Conservation (phyloP, 2,329 filamentous ascomycete species). For the Cordyceps cicadae region DNA sequence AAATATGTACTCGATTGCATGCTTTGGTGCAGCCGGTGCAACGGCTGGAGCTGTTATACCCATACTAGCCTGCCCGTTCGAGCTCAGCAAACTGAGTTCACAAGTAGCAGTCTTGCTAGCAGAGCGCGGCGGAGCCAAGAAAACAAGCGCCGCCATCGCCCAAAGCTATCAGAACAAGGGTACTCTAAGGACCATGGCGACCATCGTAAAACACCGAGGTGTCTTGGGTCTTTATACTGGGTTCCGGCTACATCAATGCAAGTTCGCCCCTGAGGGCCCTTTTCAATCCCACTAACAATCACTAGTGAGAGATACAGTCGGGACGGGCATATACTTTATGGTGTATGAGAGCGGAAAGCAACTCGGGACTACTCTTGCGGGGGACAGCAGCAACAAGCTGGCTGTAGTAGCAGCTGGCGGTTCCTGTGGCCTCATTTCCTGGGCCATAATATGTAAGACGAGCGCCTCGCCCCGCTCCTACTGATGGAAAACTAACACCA, state of each 20-base stretch:
- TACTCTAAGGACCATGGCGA: conserved; percentile 66
- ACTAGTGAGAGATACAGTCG: conserved; percentile 70
- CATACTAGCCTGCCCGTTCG: conserved; percentile 75
- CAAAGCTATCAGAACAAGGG: conserved; percentile 71
- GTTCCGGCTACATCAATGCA: conserved; percentile 69
- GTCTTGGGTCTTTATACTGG: conserved; percentile 70
- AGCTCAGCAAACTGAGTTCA: conserved; percentile 81
- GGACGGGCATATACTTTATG: conserved; percentile 80
- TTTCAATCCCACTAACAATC: conserved; percentile 10
- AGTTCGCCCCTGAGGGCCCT: conserved; percentile 24
- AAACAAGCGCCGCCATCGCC: conserved; percentile 50
- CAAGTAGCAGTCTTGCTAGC: conserved; percentile 76
- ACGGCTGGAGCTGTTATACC: conserved; percentile 75
- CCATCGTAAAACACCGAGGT: conserved; percentile 68
- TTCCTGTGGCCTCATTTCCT: conserved; percentile 74
- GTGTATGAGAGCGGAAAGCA: conserved; percentile 85
- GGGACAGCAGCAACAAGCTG: conserved; percentile 69
- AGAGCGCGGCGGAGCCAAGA: conserved; percentile 25
- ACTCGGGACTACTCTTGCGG: conserved; percentile 63
- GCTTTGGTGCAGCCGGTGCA: conserved; percentile 70
- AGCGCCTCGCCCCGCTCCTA: background rate
- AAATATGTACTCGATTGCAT: conserved; percentile 62
- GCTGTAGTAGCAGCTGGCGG: conserved; percentile 72
- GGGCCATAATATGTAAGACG: conserved; percentile 63
- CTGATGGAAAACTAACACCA: conserved; percentile 9